Evolutionary conservation across 2,329 filamentous ascomycete genomes (phyloP), one percentile per base, ranked within the genome.

Genomic region (Magnaporthiopsis poae): DNA sequence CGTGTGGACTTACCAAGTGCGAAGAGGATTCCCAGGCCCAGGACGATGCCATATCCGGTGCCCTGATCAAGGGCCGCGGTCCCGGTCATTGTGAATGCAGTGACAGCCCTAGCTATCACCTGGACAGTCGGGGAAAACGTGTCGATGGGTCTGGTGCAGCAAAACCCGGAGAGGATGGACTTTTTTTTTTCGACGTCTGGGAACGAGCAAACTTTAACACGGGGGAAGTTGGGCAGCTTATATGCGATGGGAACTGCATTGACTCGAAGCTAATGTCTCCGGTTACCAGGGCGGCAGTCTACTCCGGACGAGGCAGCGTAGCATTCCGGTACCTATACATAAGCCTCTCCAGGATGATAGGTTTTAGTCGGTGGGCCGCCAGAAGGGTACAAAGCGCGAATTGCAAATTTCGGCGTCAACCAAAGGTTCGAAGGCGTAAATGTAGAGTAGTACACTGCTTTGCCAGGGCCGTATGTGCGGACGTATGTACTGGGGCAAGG

Each of bases 31-130:
- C 90, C 90, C 21, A 93, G 77, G 25, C 90, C 90, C 46, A 93
- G 78, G 64, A 93, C 85, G 70, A 93, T 88, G 73, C 89, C 90
- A 83, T 93, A 93, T 72, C 90, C 90, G 69, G 88, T 88, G 66
- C 84, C 86, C 72, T 90, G 86, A 69, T 77, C 77, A 21, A 85
- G 74, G 36, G 83, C 77, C 29, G 79, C 69, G 3, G 70, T 62
- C 5, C 61, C 68, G 65, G 68, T 70, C 73, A 75, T 75, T 63
- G 65, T 73, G 65, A 67, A 29, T 13, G 27, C 12, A 29, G 60
- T 29, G 46, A n/a, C 2, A 25, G 46, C 15, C 15, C 46, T n/a
- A 7, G 46, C 21, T 21, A 21, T 11, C 3, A 18, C 13, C 39
- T 46, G 5, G 15, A 15, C 4, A 46, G 13, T 46, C 13, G 5